Percentiles rank a stretch among this genome's conserved stretches.
phyloP scores from a whole-genome alignment of 352 stramenopile species.

The Phytophthora idaei region DNA sequence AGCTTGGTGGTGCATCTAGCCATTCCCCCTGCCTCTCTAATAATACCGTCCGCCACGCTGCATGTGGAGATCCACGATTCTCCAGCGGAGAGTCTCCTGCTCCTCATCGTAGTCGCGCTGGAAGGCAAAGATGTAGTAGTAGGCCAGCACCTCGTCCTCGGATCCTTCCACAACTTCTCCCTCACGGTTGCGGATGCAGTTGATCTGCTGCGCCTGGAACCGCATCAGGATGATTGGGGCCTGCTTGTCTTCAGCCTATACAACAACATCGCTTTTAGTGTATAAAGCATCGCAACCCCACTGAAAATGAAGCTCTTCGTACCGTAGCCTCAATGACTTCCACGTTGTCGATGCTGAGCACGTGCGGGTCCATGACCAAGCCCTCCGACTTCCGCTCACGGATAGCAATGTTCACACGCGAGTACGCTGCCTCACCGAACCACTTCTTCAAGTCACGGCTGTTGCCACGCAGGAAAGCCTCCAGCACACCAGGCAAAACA shows the following conservation, averaged over 20 bases:
- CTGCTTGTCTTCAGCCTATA: conserved; percentile 86
- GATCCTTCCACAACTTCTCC: conserved; percentile 96
- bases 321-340: conserved; percentile 95
- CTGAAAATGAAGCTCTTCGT: conserved; percentile 8
- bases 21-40: conserved; percentile 43
- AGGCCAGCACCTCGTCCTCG: conserved; percentile 96
- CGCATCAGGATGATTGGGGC: conserved; percentile 96
- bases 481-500: conserved; percentile 94
- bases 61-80: conserved; percentile 89
- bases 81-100: conserved; percentile 81
- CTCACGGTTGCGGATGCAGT: conserved; percentile 98
- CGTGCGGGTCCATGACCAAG: conserved; percentile 93
- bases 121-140: conserved; percentile 98
- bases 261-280: conserved; percentile 19
- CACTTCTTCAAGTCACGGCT: conserved; percentile 96
- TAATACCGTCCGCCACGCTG: conserved; percentile 82
- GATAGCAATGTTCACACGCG: conserved; percentile 94
- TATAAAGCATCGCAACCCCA: not conserved
- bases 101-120: conserved; percentile 98
- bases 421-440: conserved; percentile 95
- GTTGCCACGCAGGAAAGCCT: conserved; percentile 95
- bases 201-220: conserved; percentile 99
- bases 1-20: conserved; percentile 2
- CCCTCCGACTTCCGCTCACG: conserved; percentile 94
- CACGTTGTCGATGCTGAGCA: conserved; percentile 97